phyloP scores from a whole-genome alignment of 148 eudicot genomes.

The Rhododendron henanense region DNA sequence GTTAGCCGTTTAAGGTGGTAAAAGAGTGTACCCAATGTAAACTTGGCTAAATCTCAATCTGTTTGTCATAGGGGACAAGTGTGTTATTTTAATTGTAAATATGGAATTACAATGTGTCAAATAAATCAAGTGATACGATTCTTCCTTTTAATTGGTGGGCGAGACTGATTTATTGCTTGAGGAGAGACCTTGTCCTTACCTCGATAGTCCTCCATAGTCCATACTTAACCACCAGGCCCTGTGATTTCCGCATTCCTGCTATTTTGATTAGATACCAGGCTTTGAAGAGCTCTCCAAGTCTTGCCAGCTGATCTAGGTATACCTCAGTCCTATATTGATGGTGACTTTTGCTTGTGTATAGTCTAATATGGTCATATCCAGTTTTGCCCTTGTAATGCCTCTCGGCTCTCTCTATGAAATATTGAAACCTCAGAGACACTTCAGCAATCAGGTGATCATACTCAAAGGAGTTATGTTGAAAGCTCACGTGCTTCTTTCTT shows the following conservation, averaged over 20 bases:
- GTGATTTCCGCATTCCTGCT: background rate
- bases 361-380: background rate
- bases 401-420: background rate
- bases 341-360: background rate
- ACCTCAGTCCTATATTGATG: background rate
- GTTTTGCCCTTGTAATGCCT: background rate
- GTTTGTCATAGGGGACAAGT: background rate
- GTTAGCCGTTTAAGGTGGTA: background rate
- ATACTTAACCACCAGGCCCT: background rate
- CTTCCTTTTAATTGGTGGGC: background rate
- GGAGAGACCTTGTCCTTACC: background rate
- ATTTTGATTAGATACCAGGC: background rate
- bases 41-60: background rate
- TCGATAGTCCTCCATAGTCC: background rate
- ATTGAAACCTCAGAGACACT: background rate
- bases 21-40: background rate
- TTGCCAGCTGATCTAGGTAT: background rate
- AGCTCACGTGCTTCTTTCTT: background rate
- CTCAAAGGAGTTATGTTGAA: background rate
- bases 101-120: background rate
- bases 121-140: background rate
- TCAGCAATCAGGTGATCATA: background rate
- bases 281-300: background rate
- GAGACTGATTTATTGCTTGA: background rate
- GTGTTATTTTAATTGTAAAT: background rate